Evolutionary conservation across 2,329 filamentous ascomycete genomes (phyloP).

Genomic region (Teratosphaeria viscida): DNA sequence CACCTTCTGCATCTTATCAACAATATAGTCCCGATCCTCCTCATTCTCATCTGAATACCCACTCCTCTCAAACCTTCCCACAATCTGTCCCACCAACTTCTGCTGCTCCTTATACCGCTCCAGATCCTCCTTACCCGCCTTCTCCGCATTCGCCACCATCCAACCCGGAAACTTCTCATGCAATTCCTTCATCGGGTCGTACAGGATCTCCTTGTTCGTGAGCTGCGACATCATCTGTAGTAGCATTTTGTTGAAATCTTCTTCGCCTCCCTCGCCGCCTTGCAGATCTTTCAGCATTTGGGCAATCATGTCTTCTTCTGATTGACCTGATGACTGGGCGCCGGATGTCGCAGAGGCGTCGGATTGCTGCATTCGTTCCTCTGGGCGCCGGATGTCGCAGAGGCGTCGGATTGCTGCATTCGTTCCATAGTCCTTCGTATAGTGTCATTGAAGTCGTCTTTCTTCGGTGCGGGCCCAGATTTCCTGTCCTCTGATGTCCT

Average conservation of each 20-base stretch:
- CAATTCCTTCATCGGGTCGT: slow-evolving; percentile 97
- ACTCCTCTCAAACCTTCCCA: slow-evolving; percentile 72
- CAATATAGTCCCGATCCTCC: slow-evolving; percentile 79
- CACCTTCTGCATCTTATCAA: slow-evolving; percentile 96
- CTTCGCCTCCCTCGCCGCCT: slow-evolving; percentile 46
- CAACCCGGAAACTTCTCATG: slow-evolving; percentile 85
- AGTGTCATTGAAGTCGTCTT: slow-evolving; percentile 76
- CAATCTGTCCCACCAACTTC: slow-evolving; percentile 71
- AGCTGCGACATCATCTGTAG: slow-evolving; percentile 98
- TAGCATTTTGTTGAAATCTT: slow-evolving; percentile 88
- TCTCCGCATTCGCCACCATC: slow-evolving; percentile 68
- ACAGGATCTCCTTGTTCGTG: slow-evolving; percentile 95
- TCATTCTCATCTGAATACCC: slow-evolving; percentile 74
- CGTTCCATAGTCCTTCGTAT: slow-evolving; percentile 92
- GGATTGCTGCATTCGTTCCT: slow-evolving; percentile 87
- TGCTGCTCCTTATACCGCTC: slow-evolving; percentile 75
- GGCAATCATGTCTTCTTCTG: slow-evolving; percentile 71
- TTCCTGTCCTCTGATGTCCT: slow-evolving; percentile 9
- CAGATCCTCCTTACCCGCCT: slow-evolving; percentile 67
- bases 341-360: slow-evolving; percentile 77
- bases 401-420: slow-evolving; percentile 80
- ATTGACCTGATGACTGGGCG: slow-evolving; percentile 47
- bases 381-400: slow-evolving; percentile 68
- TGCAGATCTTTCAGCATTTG: slow-evolving; percentile 83
- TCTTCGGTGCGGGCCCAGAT: slow-evolving; percentile 2